Conservation (phyloP, 2,329 filamentous ascomycete species). For the Rutstroemia sydowiana region DNA sequence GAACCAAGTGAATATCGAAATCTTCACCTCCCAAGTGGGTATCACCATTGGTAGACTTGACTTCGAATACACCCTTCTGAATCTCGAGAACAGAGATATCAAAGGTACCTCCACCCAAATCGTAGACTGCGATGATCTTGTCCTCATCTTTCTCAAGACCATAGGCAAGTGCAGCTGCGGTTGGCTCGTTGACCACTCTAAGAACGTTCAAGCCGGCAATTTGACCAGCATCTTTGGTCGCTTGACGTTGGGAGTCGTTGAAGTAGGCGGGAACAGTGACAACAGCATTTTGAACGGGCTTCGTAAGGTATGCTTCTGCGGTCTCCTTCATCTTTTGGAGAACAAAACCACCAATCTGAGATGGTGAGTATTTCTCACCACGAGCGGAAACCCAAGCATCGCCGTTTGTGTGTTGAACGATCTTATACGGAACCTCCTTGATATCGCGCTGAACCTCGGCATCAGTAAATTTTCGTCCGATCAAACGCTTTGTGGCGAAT, state of each 20-base stretch:
- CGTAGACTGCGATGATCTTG: constrained; percentile 87
- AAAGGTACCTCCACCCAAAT: constrained; percentile 97
- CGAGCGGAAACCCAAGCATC: constrained; percentile 94
- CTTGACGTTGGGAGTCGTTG: constrained; percentile 96
- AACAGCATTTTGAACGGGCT: constrained; percentile 88
- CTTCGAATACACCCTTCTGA: constrained; percentile 95
- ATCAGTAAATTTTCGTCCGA: constrained; percentile 95
- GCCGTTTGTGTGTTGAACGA: constrained; percentile 92
- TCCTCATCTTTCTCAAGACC: constrained; percentile 93
- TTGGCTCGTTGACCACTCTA: constrained; percentile 97
- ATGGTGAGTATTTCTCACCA: constrained; percentile 92
- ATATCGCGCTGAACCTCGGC: constrained; percentile 91
- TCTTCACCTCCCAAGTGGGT: constrained; percentile 98
- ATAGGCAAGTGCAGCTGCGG: constrained; percentile 89
- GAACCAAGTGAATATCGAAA: constrained; percentile 91
- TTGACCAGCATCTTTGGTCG: constrained; percentile 95
- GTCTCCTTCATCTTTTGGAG: constrained; percentile 99
- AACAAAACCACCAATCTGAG: constrained; percentile 95
- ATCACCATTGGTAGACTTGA: constrained; percentile 98
- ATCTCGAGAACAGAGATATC: constrained; percentile 98
- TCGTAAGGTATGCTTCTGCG: constrained; percentile 85
- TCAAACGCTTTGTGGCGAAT: constrained; percentile 97
- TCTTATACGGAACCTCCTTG: constrained; percentile 98
- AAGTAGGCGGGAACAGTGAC: constrained; percentile 98
- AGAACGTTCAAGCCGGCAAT: constrained; percentile 94